phyloP scores from a whole-genome alignment of 2,329 filamentous ascomycete genomes.

The Trichoderma koningii region DNA sequence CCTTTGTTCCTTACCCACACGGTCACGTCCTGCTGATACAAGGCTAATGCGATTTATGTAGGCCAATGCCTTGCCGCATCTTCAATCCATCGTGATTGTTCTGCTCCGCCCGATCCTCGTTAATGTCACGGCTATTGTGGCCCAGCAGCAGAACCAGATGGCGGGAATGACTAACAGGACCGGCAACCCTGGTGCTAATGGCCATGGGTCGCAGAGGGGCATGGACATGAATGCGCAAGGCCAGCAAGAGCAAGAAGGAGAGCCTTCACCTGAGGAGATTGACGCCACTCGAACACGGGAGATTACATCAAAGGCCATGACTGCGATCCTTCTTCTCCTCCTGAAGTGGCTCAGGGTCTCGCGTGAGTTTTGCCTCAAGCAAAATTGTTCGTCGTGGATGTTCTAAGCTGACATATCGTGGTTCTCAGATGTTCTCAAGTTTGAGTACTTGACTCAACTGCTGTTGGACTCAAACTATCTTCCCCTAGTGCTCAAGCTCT shows the following conservation, averaged over 20 bases:
- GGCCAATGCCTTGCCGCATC: conserved; percentile 73
- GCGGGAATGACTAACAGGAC: conserved; percentile 45
- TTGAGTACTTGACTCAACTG: conserved; percentile 92
- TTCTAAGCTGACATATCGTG: neutral
- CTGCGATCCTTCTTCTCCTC: conserved; percentile 82
- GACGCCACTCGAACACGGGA: conserved; percentile 81
- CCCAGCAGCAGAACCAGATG: conserved; percentile 47
- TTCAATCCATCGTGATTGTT: conserved; percentile 92
- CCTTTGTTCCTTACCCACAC: neutral
- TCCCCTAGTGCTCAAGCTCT: conserved; percentile 86
- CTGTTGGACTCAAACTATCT: conserved; percentile 94
- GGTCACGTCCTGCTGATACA: neutral
- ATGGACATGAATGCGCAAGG: conserved; percentile 40
- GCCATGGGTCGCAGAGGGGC: conserved; percentile 38
- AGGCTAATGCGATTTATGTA: conserved; percentile 40
- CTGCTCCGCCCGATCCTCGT: conserved; percentile 84
- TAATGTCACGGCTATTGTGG: conserved; percentile 83
- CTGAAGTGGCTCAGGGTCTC: conserved; percentile 97
- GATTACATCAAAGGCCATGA: conserved; percentile 87
- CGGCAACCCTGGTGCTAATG: conserved; percentile 46
- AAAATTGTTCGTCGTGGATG: neutral
- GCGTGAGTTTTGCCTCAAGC: conserved; percentile 58
- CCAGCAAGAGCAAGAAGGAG: conserved; percentile 44
- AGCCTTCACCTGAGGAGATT: conserved; percentile 69
- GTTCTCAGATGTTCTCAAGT: conserved; percentile 79